These are phyloP conservation scores for Mrakia gelida DNA, from an alignment of 768 basidiomycete genomes.

Conservation along the genomic window DNA sequence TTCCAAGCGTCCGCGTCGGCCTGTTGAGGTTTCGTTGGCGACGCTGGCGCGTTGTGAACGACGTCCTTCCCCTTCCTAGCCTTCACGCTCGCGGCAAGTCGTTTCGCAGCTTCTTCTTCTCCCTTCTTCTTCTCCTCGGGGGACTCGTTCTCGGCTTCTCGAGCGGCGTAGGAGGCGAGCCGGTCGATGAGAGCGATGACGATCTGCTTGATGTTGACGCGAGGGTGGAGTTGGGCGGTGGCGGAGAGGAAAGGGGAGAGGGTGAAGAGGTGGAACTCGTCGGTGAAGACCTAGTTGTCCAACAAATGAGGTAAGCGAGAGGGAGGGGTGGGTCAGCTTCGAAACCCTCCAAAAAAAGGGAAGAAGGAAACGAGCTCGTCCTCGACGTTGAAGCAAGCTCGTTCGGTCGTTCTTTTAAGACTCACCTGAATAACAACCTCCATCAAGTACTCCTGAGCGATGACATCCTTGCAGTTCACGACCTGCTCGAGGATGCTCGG, in stretches of 20 bases:
- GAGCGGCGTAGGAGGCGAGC: slow-evolving; percentile 88
- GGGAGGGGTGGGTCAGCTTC: neutral
- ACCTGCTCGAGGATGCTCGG: slow-evolving; percentile 94
- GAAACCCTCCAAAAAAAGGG: too few relatives aligned
- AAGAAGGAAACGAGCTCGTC: too few relatives aligned
- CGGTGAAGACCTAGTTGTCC: slow-evolving; percentile 97
- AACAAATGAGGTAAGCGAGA: neutral
- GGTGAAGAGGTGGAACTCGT: slow-evolving; percentile 94
- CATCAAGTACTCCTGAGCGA: slow-evolving; percentile 98
- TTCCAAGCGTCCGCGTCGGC: slow-evolving; percentile 23
- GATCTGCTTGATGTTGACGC: slow-evolving; percentile 97
- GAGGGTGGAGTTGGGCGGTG: slow-evolving; percentile 91
- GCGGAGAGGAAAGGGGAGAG: slow-evolving; percentile 95
- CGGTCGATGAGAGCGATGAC: slow-evolving; percentile 97
- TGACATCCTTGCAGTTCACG: slow-evolving; percentile 96
- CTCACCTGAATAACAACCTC: slow-evolving; percentile 96
- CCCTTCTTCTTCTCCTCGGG: slow-evolving; percentile 89
- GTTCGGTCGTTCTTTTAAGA: neutral
- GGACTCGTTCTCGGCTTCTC: slow-evolving; percentile 93
- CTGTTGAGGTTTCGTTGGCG: slow-evolving; percentile 45
- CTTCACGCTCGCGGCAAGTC: slow-evolving; percentile 82
- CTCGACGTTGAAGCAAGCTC: too few relatives aligned
- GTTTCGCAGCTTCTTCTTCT: slow-evolving; percentile 85
- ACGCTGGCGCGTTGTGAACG: slow-evolving; percentile 31
- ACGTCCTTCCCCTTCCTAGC: slow-evolving; percentile 52